Base-by-base conservation (phyloP, 768 basidiomycete species). In the Pisolithus marmoratus region DNA sequence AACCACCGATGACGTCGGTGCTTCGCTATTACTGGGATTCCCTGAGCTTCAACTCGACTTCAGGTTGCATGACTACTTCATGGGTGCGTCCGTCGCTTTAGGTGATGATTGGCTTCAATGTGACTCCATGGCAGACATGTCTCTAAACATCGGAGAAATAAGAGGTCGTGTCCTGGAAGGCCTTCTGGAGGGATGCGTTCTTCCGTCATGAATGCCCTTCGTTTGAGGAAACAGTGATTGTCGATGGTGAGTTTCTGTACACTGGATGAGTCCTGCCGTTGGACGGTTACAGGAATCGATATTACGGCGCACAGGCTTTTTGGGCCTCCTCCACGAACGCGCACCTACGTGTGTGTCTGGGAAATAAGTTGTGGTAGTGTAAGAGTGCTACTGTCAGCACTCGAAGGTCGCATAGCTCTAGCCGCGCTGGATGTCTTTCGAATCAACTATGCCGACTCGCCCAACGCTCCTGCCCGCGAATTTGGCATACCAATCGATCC, bases 291-390 rank as follows among this genome's bases (percentile, higher is more conserved):
- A 88, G 90, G 87, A 11, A 66, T 94, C 57, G 80, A 90, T 54
- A 80, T 98, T 45, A 81, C 82, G 14, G 85, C 90, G 2, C 81
- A 96, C 63, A 82, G 94, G 23, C 71, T 98, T 11, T 95, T 96
- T 62, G 95, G 95, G 8, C 90, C 90, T 12, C 82, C 84, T 52
- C 95, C 95, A 7, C 79, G 81, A 3, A 89, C 88, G 0, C 70
- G 87, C 2, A 85, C 92, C 1, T 98, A 98, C 61, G 73, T 95
- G 5, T 97, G 94, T 63, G 79, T 96, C 14, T 98, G 95, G 95
- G 92, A 95, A 61, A 79, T 94, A 42, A 71, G 71, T n/a, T 34
- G 93, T 17, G 91, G 91, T 6, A 63, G 74, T 31, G 62, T 90
- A 44, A 84, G 81, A 59, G 76, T 75, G 0, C 61, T 76, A 23